Conservation (phyloP, 176 grass and related monocot species). For the Oryza nivara region DNA sequence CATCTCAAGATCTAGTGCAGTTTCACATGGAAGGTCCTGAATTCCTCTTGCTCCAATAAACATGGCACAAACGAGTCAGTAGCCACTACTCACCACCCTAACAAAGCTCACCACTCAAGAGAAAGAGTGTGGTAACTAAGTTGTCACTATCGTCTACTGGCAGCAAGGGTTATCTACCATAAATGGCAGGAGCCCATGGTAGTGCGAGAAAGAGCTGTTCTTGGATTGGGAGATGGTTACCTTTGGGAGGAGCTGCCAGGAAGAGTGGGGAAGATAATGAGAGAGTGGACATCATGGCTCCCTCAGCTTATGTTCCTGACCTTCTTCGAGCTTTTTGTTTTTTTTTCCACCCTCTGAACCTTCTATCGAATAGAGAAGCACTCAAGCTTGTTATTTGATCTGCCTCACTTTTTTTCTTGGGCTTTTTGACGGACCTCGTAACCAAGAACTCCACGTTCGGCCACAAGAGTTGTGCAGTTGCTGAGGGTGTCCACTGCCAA, state of each 20-base stretch:
- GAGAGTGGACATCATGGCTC: conserved; percentile 53
- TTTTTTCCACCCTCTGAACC: background rate
- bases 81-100: background rate
- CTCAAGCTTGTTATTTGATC: background rate
- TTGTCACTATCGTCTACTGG: background rate
- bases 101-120: background rate
- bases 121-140: background rate
- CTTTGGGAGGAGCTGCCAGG: conserved; percentile 45
- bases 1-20: background rate
- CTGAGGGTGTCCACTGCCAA: too few relatives aligned
- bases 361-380: background rate
- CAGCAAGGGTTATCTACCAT: background rate
- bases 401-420: background rate
- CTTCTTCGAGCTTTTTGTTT: background rate
- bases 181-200: background rate
- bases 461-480: too few relatives aligned
- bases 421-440: background rate
- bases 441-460: too few relatives aligned
- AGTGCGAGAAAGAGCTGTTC: background rate
- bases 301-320: background rate
- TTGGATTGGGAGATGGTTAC: conserved; percentile 28
- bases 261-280: conserved; percentile 51
- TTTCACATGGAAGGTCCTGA: background rate
- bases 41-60: background rate
- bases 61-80: background rate